These are phyloP conservation scores for Elsinoe australis DNA, from an alignment of 2,329 filamentous ascomycete species.

Conservation along the genomic window DNA sequence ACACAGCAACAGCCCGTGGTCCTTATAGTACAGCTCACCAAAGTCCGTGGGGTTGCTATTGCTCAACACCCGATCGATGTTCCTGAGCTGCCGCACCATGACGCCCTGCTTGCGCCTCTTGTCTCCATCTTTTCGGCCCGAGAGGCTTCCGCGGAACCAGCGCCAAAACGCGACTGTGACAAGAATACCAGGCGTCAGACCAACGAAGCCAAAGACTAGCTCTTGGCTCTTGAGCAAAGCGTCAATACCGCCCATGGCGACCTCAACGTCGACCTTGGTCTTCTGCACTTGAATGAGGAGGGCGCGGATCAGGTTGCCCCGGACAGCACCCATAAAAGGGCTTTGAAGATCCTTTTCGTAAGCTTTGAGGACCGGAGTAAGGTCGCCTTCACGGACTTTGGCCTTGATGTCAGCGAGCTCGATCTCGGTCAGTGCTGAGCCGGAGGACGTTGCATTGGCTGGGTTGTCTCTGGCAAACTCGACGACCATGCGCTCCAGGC, in stretches of 20 bases:
- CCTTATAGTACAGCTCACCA: slow-evolving; percentile 77
- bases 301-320: slow-evolving; percentile 80
- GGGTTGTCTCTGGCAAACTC: slow-evolving; percentile 87
- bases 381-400: slow-evolving; percentile 82
- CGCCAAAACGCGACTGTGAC: slow-evolving; percentile 67
- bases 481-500: slow-evolving; percentile 93
- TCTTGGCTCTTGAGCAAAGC: slow-evolving; percentile 91
- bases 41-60: slow-evolving; percentile 54
- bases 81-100: slow-evolving; percentile 70
- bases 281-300: slow-evolving; percentile 96
- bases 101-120: slow-evolving; percentile 59
- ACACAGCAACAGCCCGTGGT: slow-evolving; percentile 82
- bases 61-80: slow-evolving; percentile 64
- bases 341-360: slow-evolving; percentile 82
- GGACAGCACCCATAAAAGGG: slow-evolving; percentile 73
- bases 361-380: slow-evolving; percentile 82
- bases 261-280: slow-evolving; percentile 95
- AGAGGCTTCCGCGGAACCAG: slow-evolving; percentile 64
- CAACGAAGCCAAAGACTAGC: slow-evolving; percentile 94
- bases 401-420: slow-evolving; percentile 67
- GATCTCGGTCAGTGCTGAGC: slow-evolving; percentile 48
- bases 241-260: slow-evolving; percentile 93
- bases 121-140: slow-evolving; percentile 60
- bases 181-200: slow-evolving; percentile 84
- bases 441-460: slow-evolving; percentile 45